Conservation (phyloP, 108 stramenopile species). For the Parmales sp. region DNA sequence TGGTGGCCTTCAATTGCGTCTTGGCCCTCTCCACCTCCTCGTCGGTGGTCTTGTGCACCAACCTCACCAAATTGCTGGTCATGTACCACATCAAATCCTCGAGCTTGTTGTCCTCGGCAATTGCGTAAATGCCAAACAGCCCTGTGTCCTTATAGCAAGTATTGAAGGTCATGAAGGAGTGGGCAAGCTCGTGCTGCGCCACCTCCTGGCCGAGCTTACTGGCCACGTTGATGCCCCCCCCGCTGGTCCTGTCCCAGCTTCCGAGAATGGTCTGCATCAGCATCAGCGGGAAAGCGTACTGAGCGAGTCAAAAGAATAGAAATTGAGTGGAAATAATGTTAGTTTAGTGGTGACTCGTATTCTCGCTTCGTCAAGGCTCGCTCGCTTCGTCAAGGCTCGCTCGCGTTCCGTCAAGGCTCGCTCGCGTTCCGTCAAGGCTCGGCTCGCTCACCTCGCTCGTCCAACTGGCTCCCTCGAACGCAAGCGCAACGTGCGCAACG, state of each 20-base stretch:
- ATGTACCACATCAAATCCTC: slow-evolving; percentile 75
- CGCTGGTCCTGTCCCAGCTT: slow-evolving; percentile 78
- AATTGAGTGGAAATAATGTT: no score
- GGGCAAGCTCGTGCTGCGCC: slow-evolving; percentile 74
- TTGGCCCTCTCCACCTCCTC: slow-evolving; percentile 93
- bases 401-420: no score
- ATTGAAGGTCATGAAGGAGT: slow-evolving; percentile 91
- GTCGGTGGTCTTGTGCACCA: slow-evolving; percentile 74
- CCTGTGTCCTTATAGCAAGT: slow-evolving; percentile 99
- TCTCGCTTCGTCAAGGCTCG: no score
- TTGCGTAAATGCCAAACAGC: slow-evolving; percentile 93
- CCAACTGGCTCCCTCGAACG: slow-evolving; percentile 93
- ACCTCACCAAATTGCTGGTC: slow-evolving; percentile 73
- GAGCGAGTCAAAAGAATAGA: no score
- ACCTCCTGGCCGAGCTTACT: slow-evolving; percentile 83
- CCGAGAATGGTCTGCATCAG: slow-evolving; percentile 95
- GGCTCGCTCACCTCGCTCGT: no score
- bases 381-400: no score
- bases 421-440: no score
- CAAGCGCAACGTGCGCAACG: slow-evolving; percentile 85
- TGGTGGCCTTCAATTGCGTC: slow-evolving; percentile 88
- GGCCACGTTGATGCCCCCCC: slow-evolving; percentile 72
- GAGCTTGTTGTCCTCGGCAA: slow-evolving; percentile 81
- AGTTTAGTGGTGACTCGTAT: no score
- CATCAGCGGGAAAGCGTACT: slow-evolving; percentile 96